These are phyloP conservation scores for Bruguiera parviflora DNA, from an alignment of 345 rosid genomes.

Conservation along the genomic window DNA sequence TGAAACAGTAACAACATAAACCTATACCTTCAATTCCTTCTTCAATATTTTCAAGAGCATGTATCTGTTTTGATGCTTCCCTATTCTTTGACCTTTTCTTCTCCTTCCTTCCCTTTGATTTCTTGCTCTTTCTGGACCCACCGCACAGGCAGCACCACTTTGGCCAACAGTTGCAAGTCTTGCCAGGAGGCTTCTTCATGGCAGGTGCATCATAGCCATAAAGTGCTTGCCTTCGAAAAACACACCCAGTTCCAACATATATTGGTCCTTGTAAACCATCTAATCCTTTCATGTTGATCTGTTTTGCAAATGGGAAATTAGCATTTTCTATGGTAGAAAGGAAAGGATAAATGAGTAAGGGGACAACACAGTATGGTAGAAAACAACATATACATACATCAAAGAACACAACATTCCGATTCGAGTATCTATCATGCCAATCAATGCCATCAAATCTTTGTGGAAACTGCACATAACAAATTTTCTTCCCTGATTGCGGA, in stretches of 20 bases:
- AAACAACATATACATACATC: slow-evolving; percentile 55
- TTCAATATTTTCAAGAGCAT: slow-evolving; percentile 82
- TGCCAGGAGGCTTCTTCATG: slow-evolving; percentile 79
- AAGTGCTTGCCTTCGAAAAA: slow-evolving; percentile 90
- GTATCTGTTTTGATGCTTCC: slow-evolving; percentile 85
- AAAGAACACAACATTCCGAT: slow-evolving; percentile 83
- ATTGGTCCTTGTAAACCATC: slow-evolving; percentile 98
- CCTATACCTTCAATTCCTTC: slow-evolving; percentile 59
- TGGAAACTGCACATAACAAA: slow-evolving; percentile 97
- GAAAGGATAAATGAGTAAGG: neutral
- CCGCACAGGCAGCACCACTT: slow-evolving; percentile 78
- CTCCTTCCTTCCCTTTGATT: slow-evolving; percentile 42
- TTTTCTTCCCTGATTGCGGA: slow-evolving; percentile 74
- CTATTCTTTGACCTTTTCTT: slow-evolving; percentile 55
- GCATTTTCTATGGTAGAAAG: neutral
- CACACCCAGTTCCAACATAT: slow-evolving; percentile 95
- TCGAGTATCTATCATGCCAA: slow-evolving; percentile 90
- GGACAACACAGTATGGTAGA: too few species aligned
- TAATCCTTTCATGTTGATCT: slow-evolving; percentile 99
- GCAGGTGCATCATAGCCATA: slow-evolving; percentile 88
- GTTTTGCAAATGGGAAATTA: slow-evolving; percentile 24
- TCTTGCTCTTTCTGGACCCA: slow-evolving; percentile 71
- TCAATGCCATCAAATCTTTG: slow-evolving; percentile 98
- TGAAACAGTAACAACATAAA: slow-evolving; percentile 2
- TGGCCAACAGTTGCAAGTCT: slow-evolving; percentile 95